phyloP scores from a whole-genome alignment of 1,139 yeast genomes.

The Saccharomycopsis hybrid region DNA sequence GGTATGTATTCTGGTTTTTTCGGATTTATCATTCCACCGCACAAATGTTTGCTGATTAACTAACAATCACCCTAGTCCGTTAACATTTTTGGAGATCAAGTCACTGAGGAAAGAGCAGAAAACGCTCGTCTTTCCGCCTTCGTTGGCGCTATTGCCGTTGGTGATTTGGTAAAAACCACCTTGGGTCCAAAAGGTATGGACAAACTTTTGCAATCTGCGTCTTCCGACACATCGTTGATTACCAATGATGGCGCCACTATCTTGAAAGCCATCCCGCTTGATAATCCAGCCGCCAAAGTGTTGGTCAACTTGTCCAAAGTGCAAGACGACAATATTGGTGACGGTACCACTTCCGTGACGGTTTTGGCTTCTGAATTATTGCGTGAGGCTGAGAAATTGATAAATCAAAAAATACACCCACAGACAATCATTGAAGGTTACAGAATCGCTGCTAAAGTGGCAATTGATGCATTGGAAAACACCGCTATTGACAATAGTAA shows the following conservation, averaged over 20 bases:
- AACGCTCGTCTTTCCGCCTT: slow-evolving; percentile 96
- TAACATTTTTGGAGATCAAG: slow-evolving; percentile 95
- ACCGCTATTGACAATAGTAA: slow-evolving; percentile 71
- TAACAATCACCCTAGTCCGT: too few relatives aligned
- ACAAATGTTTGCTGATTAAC: too few relatives aligned
- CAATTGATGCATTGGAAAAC: slow-evolving; percentile 70
- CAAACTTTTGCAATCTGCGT: slow-evolving; percentile 81
- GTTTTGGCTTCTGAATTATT: slow-evolving; percentile 86
- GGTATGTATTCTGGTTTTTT: too few relatives aligned
- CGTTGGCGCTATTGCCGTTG: slow-evolving; percentile 92
- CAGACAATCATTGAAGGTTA: slow-evolving; percentile 96
- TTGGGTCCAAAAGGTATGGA: slow-evolving; percentile 99
- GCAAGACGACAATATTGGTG: slow-evolving; percentile 98
- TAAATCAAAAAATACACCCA: slow-evolving; percentile 92
- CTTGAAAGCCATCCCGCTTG: slow-evolving; percentile 87
- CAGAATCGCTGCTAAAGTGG: slow-evolving; percentile 80
- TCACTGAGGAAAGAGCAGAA: slow-evolving; percentile 82
- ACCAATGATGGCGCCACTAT: slow-evolving; percentile 99
- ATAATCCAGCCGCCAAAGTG: slow-evolving; percentile 97
- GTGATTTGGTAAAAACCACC: slow-evolving; percentile 91
- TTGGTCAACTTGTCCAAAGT: slow-evolving; percentile 93
- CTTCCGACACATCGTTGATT: slow-evolving; percentile 69
- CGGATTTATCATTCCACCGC: too few relatives aligned
- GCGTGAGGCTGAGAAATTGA: slow-evolving; percentile 90
- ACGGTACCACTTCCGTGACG: slow-evolving; percentile 98